Percentiles rank a stretch among this genome's conserved stretches.
Conservation (phyloP, 208 protist genomes). For the Trypanosoma congolense region DNA sequence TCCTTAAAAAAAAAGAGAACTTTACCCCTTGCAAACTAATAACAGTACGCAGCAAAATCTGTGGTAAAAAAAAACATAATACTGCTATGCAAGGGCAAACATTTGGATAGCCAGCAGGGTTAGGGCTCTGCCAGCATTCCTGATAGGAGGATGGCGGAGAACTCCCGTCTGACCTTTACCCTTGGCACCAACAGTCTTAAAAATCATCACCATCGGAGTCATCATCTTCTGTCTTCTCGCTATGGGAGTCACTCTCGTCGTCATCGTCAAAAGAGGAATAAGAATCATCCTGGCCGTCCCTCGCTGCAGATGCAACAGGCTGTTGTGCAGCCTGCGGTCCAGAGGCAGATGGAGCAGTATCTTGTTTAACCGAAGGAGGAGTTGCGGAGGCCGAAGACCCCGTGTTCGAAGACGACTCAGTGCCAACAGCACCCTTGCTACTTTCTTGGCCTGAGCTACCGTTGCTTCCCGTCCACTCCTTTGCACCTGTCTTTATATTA, state of each 20-base stretch:
- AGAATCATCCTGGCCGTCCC: slow-evolving; percentile 41
- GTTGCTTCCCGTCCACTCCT: slow-evolving; percentile 35
- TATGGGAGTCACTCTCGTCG: slow-evolving; percentile 14
- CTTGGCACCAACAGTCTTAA: slow-evolving; percentile 27
- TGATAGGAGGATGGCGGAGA: too few species aligned
- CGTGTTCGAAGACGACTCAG: neutral
- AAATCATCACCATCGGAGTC: slow-evolving; percentile 87
- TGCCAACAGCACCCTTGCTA: neutral
- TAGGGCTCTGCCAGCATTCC: too few species aligned
- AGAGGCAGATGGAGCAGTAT: slow-evolving; percentile 12
- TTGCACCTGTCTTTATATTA: slow-evolving; percentile 76
- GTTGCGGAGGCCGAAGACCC: neutral
- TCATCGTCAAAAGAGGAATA: slow-evolving; percentile 82
- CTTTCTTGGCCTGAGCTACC: neutral
- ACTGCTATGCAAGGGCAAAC: too few species aligned
- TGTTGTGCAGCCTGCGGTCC: neutral
- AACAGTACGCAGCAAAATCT: too few species aligned
- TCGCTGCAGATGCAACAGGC: slow-evolving; percentile 3
- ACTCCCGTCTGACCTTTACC: too few species aligned
- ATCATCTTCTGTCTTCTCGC: slow-evolving; percentile 48
- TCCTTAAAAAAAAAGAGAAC: too few species aligned
- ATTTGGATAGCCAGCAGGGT: too few species aligned
- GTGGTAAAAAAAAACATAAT: too few species aligned
- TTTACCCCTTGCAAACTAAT: too few species aligned
- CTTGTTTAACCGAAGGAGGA: neutral